Evolutionary conservation across 2,329 filamentous ascomycete species (phyloP), one percentile per base, ranked within the genome.

Genomic region (Ophiosphaerella narmari): DNA sequence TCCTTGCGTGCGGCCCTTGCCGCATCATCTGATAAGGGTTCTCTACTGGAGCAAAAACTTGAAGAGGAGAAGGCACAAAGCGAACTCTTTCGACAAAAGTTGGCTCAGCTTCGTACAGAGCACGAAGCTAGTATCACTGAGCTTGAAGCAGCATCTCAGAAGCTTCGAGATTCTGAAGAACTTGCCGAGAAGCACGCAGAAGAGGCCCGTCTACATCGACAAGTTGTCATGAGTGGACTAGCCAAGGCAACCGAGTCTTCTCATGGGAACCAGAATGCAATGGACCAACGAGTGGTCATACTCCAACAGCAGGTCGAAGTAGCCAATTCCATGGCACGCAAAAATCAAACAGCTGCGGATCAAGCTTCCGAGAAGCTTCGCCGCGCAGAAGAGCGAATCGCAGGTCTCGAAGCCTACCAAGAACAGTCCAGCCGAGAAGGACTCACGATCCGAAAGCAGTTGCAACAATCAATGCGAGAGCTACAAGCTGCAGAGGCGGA

Each of bases 401-500:
- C 94, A 5, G 94, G 94, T 6, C 82, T 99, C 3, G 94, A 99
- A 73, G 90, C 91, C 24, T 97, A 97, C 72, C 94, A 99, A 75
- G 94, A 99, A 70, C 94, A 99, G 74, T 89, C 92, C 4, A 97
- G 92, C 73, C 85, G 94, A 38, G 95, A 99, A 73, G 91, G 91
- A 41, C 86, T 99, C 46, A 85, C 87, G 32, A 91, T 97, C 59
- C 86, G 94, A 46, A 87, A 94, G 68, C 93, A 97, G 68, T 82
- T 99, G 45, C 94, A 97, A 71, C 82, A 86, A 23, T 86, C 90
- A 4, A 80, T 96, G 71, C 88, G 87, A 58, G 93, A 99, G 50
- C 86, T 88, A 12, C 91, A 96, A 70, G 80, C 83, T n/a, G 79
- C 95, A 23, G 89, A 91, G 60, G 84, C 88, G 31, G 84, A 89